These are phyloP conservation scores for Teratosphaeria pseudoeucalypti DNA, from an alignment of 2,329 filamentous ascomycete species.

Conservation along the genomic window DNA sequence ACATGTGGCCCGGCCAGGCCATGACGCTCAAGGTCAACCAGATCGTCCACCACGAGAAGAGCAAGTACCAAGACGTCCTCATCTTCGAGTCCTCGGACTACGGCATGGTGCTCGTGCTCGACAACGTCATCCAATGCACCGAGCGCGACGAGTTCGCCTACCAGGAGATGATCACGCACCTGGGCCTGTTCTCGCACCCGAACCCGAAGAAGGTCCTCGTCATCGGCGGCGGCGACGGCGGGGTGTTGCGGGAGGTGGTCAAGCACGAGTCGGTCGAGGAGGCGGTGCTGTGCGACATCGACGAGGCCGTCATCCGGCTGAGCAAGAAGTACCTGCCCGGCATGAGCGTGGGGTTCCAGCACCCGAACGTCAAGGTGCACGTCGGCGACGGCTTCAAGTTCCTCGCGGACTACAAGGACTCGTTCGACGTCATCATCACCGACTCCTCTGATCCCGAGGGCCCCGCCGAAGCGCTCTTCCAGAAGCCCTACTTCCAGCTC, in stretches of 20 bases:
- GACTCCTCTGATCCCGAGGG: constrained; percentile 97
- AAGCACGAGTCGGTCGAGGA: constrained; percentile 97
- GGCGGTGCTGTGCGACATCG: constrained; percentile 95
- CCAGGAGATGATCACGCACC: constrained; percentile 99
- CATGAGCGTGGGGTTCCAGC: constrained; percentile 83
- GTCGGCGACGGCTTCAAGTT: constrained; percentile 99
- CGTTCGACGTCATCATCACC: constrained; percentile 98
- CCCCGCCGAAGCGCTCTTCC: constrained; percentile 89
- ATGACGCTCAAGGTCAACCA: constrained; percentile 98
- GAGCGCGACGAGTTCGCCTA: constrained; percentile 96
- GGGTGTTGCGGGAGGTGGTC: constrained; percentile 95
- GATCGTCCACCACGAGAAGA: constrained; percentile 98
- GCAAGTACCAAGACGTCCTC: constrained; percentile 96
- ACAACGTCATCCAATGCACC: constrained; percentile 98
- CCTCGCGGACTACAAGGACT: constrained; percentile 89
- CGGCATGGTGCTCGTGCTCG: constrained; percentile 88
- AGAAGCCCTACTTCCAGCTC: constrained; percentile 98
- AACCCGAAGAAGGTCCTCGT: constrained; percentile 97
- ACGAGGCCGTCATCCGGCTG: constrained; percentile 96
- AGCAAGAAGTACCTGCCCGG: constrained; percentile 95
- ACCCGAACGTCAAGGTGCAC: constrained; percentile 87
- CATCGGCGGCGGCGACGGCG: constrained; percentile 94
- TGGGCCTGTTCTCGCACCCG: constrained; percentile 97
- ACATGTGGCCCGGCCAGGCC: constrained; percentile 99
- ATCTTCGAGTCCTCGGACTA: constrained; percentile 98